Evolutionary conservation across 805 yeast genomes (phyloP).

Genomic region (Candida qinlingensis): DNA sequence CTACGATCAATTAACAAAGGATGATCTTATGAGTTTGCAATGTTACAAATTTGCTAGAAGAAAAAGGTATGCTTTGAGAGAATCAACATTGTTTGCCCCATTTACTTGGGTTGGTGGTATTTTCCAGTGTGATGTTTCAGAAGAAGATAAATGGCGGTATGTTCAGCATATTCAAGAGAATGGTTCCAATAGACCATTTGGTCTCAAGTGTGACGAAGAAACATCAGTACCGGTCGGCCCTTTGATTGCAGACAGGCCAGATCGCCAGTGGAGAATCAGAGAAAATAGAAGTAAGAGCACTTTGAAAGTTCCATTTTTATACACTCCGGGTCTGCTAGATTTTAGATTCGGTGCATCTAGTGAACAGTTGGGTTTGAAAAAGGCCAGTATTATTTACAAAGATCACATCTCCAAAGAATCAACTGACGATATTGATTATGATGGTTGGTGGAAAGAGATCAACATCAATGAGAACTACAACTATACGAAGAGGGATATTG

Average conservation of each 20-base stretch:
- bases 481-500: conserved; percentile 34
- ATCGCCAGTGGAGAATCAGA: conserved; percentile 40
- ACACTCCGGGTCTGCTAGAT: conserved; percentile 41
- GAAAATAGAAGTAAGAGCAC: conserved; percentile 19
- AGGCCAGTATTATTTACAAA: conserved; percentile 3
- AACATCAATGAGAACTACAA: conserved; percentile 47
- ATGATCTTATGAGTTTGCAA: conserved; percentile 23
- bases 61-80: conserved; percentile 43
- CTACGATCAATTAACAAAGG: conserved; percentile 10
- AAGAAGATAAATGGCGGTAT: conserved; percentile 23
- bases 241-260: conserved; percentile 50
- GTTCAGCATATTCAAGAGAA: conserved; percentile 15
- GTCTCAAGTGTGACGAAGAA: conserved; percentile 31
- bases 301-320: conserved; percentile 51
- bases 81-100: conserved; percentile 46
- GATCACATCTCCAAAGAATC: conserved; percentile 9
- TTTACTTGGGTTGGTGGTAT: conserved; percentile 60
- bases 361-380: conserved; percentile 16
- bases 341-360: conserved; percentile 28
- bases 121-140: conserved; percentile 42
- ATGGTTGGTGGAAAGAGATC: conserved; percentile 43
- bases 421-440: conserved; percentile 18
- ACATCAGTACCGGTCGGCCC: conserved; percentile 47
- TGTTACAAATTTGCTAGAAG: conserved; percentile 60
- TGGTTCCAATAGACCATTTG: conserved; percentile 12